Percentiles rank a stretch among this genome's conserved stretches.
Evolutionary conservation across 768 basidiomycete genomes (phyloP).

Genomic region (Calocybe gangraenosa): DNA sequence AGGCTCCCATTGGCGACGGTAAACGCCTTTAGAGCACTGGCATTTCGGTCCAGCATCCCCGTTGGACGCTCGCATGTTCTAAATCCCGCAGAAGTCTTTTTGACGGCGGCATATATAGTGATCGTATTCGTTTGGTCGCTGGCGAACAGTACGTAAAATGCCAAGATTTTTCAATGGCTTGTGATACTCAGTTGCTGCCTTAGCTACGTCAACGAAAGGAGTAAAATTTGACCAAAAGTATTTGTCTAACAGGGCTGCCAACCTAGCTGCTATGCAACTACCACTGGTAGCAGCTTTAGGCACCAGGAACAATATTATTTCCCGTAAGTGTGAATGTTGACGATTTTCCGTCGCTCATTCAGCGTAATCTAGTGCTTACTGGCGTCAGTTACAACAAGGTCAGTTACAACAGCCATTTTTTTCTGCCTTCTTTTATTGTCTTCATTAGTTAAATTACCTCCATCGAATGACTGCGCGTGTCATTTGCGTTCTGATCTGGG

Average conservation of each 20-base stretch:
- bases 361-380: slow-evolving; percentile 36
- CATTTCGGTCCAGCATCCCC: slow-evolving; percentile 20
- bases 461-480: slow-evolving; percentile 50
- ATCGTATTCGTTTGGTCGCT: slow-evolving; percentile 29
- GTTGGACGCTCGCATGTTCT: slow-evolving; percentile 27
- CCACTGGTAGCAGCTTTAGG: slow-evolving; percentile 56
- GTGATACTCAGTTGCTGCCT: neutral
- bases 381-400: slow-evolving; percentile 48
- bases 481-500: slow-evolving; percentile 41
- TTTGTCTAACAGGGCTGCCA: slow-evolving; percentile 37
- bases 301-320: slow-evolving; percentile 49
- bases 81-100: slow-evolving; percentile 32
- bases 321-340: slow-evolving; percentile 20
- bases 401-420: neutral
- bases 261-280: slow-evolving; percentile 44
- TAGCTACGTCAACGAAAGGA: slow-evolving; percentile 30
- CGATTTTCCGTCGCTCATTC: neutral
- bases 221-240: slow-evolving; percentile 31
- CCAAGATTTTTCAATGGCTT: neutral
- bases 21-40: slow-evolving; percentile 15
- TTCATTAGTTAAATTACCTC: slow-evolving; percentile 33
- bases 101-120: slow-evolving; percentile 29
- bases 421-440: too few relatives aligned
- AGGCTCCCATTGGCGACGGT: slow-evolving; percentile 13
- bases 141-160: slow-evolving; percentile 28